Evolutionary conservation across 2,329 filamentous ascomycete genomes (phyloP), one percentile per base, ranked within the genome.

Genomic region (Didymella keratinophila): DNA sequence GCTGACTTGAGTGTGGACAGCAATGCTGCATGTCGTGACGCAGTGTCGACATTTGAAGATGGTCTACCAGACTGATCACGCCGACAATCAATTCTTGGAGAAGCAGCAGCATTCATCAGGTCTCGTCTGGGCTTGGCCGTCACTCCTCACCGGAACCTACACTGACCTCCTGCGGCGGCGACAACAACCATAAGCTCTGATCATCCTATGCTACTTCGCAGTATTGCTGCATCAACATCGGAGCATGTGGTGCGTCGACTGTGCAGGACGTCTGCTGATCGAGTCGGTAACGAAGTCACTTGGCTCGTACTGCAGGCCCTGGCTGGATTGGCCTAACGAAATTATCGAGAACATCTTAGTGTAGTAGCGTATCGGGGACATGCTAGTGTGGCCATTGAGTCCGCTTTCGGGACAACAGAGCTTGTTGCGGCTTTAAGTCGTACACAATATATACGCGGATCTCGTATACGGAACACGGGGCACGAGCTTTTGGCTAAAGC

Each of bases 1-100:
- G 36, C 47, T 8, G 55, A 64, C n/a, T 58, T 60, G 52, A 47
- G 28, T 4, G 21, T 61, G 58, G 44, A 58, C 3, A 36, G 32
- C 16, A 36, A 36, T 18, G 32, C 32, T 6, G 32, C 32, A 36
- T 36, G 32, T 36, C 32, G 32, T 3, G 16, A 36, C 16, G 32
- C 32, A 36, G 32, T 36, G 32, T 36, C 32, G 32, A 36, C 14
- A n/a, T 16, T 16, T 36, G 16, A 36, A n/a, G 32, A 36, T 36
- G 32, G 7, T n/a, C 7, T 36, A 36, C 11, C 16, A 36, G 8
- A 5, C 32, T 36, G 32, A 36, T 18, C 16, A 36, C 32, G 7
- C n/a, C 6, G 16, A 18, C 6, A 2, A 36, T n/a, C 32, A n/a
- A 36, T 36, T 16, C 14, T 3, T 9, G 6, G 32, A 36, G n/a